Percentiles rank a stretch among this genome's conserved stretches.
Evolutionary conservation across 768 basidiomycete genomes (phyloP).

Genomic region (Calocera cornea): DNA sequence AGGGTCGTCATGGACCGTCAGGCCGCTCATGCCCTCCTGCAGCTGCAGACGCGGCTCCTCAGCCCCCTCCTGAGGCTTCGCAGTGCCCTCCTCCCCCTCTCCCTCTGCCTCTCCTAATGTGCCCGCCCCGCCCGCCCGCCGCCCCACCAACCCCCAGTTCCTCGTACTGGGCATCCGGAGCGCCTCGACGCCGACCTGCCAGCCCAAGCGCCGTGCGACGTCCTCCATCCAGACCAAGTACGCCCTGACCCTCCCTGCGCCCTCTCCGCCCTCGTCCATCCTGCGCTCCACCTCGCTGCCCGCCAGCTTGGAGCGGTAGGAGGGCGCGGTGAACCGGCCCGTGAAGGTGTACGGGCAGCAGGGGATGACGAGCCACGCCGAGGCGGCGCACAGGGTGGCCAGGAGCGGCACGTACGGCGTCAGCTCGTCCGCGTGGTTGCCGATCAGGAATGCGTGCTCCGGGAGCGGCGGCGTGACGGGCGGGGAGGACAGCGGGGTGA

Average conservation of each 20-base stretch:
- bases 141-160: constrained; percentile 47
- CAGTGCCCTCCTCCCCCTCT: background rate
- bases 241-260: constrained; percentile 53
- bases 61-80: too few relatives aligned
- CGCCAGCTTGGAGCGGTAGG: constrained; percentile 18
- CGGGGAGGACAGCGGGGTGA: constrained; percentile 37
- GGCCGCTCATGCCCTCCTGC: background rate
- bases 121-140: background rate
- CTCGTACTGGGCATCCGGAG: constrained; percentile 86
- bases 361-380: constrained; percentile 71
- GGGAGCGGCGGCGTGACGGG: constrained; percentile 23
- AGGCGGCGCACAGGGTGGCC: constrained; percentile 43
- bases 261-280: constrained; percentile 47
- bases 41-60: too few relatives aligned
- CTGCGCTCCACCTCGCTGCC: constrained; percentile 26
- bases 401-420: constrained; percentile 89
- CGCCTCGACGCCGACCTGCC: constrained; percentile 73
- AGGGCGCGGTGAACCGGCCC: constrained; percentile 4
- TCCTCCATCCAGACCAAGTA: constrained; percentile 81
- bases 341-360: constrained; percentile 76
- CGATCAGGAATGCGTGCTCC: constrained; percentile 61
- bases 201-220: constrained; percentile 61
- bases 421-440: constrained; percentile 92
- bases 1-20: background rate
- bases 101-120: background rate